These are phyloP conservation scores for Setaria viridis DNA, from an alignment of 202 grass and related monocot species.

Conservation along the genomic window DNA sequence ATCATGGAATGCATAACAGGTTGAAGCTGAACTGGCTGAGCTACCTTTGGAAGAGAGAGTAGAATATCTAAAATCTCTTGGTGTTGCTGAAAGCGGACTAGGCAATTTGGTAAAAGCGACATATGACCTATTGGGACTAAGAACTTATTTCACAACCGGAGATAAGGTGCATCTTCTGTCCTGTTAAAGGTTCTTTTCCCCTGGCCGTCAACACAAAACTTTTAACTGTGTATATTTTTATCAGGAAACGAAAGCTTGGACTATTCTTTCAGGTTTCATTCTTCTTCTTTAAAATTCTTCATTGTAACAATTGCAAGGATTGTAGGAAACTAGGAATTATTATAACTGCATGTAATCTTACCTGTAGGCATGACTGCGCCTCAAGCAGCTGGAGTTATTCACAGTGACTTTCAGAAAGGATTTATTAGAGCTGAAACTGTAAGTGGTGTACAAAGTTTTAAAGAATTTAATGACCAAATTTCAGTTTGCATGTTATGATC, in stretches of 20 bases:
- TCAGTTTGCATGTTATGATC: not conserved
- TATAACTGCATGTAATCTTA: constrained; percentile 22
- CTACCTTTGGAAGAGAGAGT: constrained; percentile 87
- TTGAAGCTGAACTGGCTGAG: constrained; percentile 95
- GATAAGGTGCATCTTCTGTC: constrained; percentile 72
- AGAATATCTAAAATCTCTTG: constrained; percentile 90
- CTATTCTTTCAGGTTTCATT: constrained; percentile 80
- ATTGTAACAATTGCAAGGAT: constrained; percentile 11
- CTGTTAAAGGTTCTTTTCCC: constrained; percentile 9
- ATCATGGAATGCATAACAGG: constrained; percentile 51
- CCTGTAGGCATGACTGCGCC: constrained; percentile 91
- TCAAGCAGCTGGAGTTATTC: constrained; percentile 98
- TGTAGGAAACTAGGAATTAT: not conserved
- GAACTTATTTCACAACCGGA: constrained; percentile 98
- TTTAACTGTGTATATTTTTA: constrained; percentile 26
- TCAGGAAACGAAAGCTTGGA: constrained; percentile 99
- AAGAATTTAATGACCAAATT: constrained; percentile 33
- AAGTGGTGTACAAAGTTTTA: constrained; percentile 46
- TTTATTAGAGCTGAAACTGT: constrained; percentile 99
- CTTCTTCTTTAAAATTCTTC: constrained; percentile 35
- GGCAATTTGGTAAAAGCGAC: constrained; percentile 96
- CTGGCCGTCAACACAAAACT: constrained; percentile 15
- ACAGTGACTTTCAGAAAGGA: constrained; percentile 99
- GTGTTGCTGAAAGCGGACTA: constrained; percentile 88
- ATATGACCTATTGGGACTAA: constrained; percentile 86